These are phyloP conservation scores for Alliaria petiolata DNA, from an alignment of 345 rosid genomes.

Conservation along the genomic window DNA sequence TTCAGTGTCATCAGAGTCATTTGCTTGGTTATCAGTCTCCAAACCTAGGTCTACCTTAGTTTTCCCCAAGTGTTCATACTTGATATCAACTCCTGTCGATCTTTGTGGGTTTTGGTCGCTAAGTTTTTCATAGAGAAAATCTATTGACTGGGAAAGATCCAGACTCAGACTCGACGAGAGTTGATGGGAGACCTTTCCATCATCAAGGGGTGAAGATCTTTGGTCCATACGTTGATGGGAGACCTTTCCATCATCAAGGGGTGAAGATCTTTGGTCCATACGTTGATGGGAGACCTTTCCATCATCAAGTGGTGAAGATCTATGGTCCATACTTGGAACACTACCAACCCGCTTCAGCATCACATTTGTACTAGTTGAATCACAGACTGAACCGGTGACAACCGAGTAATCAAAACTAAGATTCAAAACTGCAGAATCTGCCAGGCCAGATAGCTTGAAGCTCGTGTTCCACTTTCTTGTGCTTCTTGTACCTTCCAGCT, in stretches of 20 bases:
- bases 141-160: slow-evolving; percentile 67
- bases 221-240: no score
- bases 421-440: slow-evolving; percentile 61
- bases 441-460: slow-evolving; percentile 60
- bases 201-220: no score
- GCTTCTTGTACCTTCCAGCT: slow-evolving; percentile 55
- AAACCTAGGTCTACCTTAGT: slow-evolving; percentile 14
- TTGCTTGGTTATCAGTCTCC: slow-evolving; percentile 30
- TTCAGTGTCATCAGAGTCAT: slow-evolving; percentile 37
- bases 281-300: slow-evolving; percentile 33
- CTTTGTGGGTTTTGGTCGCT: slow-evolving; percentile 39
- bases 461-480: slow-evolving; percentile 70
- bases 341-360: slow-evolving; percentile 49
- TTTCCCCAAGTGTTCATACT: not conserved
- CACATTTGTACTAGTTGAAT: slow-evolving; percentile 21
- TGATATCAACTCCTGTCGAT: slow-evolving; percentile 20
- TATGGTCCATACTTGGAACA: slow-evolving; percentile 39
- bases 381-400: slow-evolving; percentile 33
- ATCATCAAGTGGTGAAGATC: slow-evolving; percentile 40
- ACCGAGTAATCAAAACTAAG: slow-evolving; percentile 65
- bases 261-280: no score
- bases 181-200: no score
- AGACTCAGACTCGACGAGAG: slow-evolving; percentile 39
- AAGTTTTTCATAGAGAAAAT: slow-evolving; percentile 56
- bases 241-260: no score